Evolutionary conservation across 805 yeast genomes (phyloP), one percentile per base, ranked within the genome.

Genomic region (Isabelozyma gotoi): DNA sequence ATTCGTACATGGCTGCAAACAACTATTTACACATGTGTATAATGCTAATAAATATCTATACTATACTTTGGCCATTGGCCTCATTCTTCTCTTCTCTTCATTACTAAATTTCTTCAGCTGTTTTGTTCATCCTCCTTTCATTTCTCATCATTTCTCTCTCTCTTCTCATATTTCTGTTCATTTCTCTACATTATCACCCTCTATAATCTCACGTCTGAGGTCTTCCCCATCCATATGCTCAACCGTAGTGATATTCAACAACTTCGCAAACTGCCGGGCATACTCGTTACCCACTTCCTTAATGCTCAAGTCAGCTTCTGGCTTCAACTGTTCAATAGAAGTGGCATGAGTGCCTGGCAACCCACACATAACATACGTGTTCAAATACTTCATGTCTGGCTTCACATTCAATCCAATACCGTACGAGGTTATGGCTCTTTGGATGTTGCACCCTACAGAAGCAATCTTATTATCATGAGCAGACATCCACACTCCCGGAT

Each of bases 401-500:
- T 57, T 48, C 2, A 87, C 83, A 58, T 94, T 94, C 36, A 94
- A 75, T 1, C 92, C 88, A 12, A 92, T 73, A 0, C 99, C 99
- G 66, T 91, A 96, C 0, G 94, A 82, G 0, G 97, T 88, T 24
- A 94, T 76, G 10, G 86, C 82, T 45, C 97, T 69, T 48, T 89
- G 84, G 5, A 92, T 83, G 55, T 89, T 90, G 40, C 92, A 81
- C 0, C 99, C 99, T 4, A 95, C 78, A 18, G 97, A 86, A 1
- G 96, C 91, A 24, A 94, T 84, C 61, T 94, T 91, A 21, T 65
- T 56, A 42, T 73, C 64, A 36, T 63, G 60, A 3, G 42, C 41
- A 16, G 48, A 37, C 31, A 84, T 71, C 97, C 97, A 92, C 2
- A 92, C 96, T 0, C 98, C 98, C 0, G 96, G 92, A 52, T 89